phyloP scores from a whole-genome alignment of 345 rosid species.

The Rubroshorea leprosula region DNA sequence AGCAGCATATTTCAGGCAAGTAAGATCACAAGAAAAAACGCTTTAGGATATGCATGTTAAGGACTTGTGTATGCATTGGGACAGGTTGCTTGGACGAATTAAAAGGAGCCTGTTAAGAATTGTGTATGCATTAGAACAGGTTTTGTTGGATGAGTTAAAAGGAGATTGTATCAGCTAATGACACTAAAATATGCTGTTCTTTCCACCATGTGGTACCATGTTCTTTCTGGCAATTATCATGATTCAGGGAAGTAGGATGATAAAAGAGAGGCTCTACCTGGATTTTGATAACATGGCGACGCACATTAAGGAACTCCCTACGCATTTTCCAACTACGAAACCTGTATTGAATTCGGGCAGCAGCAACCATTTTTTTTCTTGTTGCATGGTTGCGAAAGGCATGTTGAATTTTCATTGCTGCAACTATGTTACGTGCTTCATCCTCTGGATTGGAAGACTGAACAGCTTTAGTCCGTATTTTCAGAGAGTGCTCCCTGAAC shows the following conservation, averaged over 20 bases:
- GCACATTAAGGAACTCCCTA: constrained; percentile 63
- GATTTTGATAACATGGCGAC: constrained; percentile 68
- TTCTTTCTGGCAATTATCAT: not conserved
- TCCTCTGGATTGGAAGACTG: constrained; percentile 43
- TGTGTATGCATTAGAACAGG: no score
- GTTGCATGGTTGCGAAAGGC: constrained; percentile 74
- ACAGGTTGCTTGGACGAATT: no score
- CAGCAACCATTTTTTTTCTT: constrained; percentile 74
- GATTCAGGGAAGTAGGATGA: not conserved
- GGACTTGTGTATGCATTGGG: no score
- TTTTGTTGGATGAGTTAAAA: no score
- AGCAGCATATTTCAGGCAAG: no score
- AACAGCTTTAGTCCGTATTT: constrained; percentile 43
- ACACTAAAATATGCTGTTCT: no score
- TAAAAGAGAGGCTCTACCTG: constrained; percentile 47
- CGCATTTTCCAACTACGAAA: constrained; percentile 86
- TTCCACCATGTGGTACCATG: no score
- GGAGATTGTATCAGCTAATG: no score
- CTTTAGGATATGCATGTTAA: no score
- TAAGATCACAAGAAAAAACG: no score
- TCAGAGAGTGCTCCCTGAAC: constrained; percentile 71
- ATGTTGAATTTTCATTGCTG: constrained; percentile 92
- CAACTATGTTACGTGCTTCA: constrained; percentile 67
- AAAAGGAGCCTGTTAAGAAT: no score
- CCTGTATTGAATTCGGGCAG: constrained; percentile 72